These are phyloP conservation scores for Populus tremula DNA, from an alignment of 345 rosid species.

Conservation along the genomic window DNA sequence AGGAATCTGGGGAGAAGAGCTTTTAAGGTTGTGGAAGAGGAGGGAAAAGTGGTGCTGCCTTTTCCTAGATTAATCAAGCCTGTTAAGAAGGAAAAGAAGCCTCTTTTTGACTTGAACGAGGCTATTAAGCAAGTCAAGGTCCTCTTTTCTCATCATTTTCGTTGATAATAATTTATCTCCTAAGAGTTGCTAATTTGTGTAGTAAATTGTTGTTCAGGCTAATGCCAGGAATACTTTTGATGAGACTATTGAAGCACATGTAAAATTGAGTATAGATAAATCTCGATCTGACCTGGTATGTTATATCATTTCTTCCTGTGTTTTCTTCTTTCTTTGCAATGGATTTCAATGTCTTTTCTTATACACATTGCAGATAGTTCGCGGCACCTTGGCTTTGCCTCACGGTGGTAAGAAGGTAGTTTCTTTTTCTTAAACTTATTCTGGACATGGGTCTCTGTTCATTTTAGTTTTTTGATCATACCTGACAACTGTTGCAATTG, in stretches of 20 bases:
- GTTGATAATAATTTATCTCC: not conserved
- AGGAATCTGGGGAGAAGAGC: constrained; percentile 37
- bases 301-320: not conserved
- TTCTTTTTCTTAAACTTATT: constrained; percentile 5
- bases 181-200: not conserved
- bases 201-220: constrained; percentile 43
- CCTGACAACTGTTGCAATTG: constrained; percentile 8
- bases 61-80: constrained; percentile 64
- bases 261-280: constrained; percentile 63
- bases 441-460: not conserved
- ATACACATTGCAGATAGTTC: constrained; percentile 64
- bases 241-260: constrained; percentile 94
- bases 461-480: not conserved
- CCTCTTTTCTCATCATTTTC: not conserved
- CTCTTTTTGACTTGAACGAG: constrained; percentile 71
- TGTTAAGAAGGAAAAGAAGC: constrained; percentile 54
- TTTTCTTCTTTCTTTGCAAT: not conserved
- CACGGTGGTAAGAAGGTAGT: constrained; percentile 83
- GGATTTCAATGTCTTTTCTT: constrained; percentile 6
- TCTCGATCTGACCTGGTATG: constrained; percentile 81
- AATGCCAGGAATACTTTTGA: constrained; percentile 67
- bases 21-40: constrained; percentile 35
- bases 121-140: constrained; percentile 91
- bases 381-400: constrained; percentile 83
- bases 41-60: constrained; percentile 49